Conservation (phyloP, 257 asterid genomes). For the Coffea eugenioides region DNA sequence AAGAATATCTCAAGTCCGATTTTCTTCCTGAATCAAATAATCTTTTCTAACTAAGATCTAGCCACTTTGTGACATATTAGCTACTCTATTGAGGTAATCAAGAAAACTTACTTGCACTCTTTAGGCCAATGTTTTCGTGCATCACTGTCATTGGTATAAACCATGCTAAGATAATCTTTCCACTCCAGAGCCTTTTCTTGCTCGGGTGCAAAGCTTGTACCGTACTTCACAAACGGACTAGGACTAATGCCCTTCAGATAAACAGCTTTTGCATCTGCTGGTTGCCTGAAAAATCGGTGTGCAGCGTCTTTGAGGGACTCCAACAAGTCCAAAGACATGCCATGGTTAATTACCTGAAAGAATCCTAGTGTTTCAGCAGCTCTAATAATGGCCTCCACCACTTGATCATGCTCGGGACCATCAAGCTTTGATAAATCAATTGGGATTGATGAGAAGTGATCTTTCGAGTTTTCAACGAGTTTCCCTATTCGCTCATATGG, state of each 20-base stretch:
- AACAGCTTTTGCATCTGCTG: conserved; percentile 28
- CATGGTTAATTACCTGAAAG: conserved; percentile 40
- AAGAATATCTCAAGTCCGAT: no score
- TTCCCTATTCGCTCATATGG: conserved; percentile 27
- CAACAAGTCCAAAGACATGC: conserved; percentile 28
- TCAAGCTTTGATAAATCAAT: conserved; percentile 35
- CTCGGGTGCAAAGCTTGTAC: conserved; percentile 37
- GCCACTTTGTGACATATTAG: no score
- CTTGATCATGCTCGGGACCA: conserved; percentile 30
- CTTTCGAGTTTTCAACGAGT: not conserved
- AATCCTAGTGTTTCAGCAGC: conserved; percentile 39
- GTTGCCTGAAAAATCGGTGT: conserved; percentile 22
- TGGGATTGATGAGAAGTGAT: not conserved
- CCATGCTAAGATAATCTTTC: conserved; percentile 41
- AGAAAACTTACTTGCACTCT: conserved; percentile 27
- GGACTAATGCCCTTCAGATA: conserved; percentile 34
- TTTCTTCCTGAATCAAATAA: no score
- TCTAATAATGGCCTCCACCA: conserved; percentile 25
- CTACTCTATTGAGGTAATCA: no score
- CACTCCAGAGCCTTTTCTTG: conserved; percentile 42
- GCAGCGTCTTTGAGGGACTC: conserved; percentile 27
- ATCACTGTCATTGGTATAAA: conserved; percentile 35
- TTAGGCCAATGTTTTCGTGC: conserved; percentile 39
- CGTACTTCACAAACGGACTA: conserved; percentile 33
- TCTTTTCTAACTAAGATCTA: no score